Evolutionary conservation across 2,329 filamentous ascomycete genomes (phyloP).

Genomic region (Neonectria hederae): DNA sequence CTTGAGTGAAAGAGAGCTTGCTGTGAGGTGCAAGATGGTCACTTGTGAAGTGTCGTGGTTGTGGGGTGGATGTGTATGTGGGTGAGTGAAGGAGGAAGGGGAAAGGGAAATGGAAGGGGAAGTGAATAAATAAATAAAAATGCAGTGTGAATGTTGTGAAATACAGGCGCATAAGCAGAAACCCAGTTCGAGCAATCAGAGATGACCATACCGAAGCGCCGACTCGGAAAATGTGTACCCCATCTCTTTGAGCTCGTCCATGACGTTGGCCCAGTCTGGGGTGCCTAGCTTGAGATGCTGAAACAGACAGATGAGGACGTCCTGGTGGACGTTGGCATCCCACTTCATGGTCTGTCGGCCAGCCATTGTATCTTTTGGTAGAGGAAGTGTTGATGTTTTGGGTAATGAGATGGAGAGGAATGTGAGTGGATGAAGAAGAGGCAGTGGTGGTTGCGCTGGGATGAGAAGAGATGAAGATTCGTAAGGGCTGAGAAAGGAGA

Average conservation of each 20-base stretch:
- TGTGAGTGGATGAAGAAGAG: conserved; percentile 12
- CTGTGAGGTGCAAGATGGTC: conserved; percentile 5
- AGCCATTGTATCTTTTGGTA: conserved; percentile 36
- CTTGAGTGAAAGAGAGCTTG: neutral
- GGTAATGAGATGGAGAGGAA: neutral
- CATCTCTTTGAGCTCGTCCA: conserved; percentile 48
- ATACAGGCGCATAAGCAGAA: conserved; percentile 15
- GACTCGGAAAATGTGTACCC: conserved; percentile 53
- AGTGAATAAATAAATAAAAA: neutral
- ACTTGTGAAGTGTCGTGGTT: neutral
- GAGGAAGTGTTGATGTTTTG: neutral
- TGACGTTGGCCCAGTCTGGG: conserved; percentile 48
- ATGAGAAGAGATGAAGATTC: neutral
- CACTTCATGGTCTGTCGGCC: conserved; percentile 51
- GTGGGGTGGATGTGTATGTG: neutral
- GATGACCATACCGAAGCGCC: conserved; percentile 52
- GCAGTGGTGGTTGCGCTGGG: neutral
- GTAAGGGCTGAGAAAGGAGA: conserved; percentile 12
- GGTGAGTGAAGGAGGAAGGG: neutral
- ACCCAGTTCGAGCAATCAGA: conserved; percentile 3
- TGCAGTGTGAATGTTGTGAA: neutral
- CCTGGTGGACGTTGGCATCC: conserved; percentile 54
- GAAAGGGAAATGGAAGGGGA: neutral
- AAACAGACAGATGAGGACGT: conserved; percentile 55
- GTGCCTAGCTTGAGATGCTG: conserved; percentile 47